These are phyloP conservation scores for Aspergillus japonicus DNA, from an alignment of 2,329 filamentous ascomycete genomes.

Conservation along the genomic window DNA sequence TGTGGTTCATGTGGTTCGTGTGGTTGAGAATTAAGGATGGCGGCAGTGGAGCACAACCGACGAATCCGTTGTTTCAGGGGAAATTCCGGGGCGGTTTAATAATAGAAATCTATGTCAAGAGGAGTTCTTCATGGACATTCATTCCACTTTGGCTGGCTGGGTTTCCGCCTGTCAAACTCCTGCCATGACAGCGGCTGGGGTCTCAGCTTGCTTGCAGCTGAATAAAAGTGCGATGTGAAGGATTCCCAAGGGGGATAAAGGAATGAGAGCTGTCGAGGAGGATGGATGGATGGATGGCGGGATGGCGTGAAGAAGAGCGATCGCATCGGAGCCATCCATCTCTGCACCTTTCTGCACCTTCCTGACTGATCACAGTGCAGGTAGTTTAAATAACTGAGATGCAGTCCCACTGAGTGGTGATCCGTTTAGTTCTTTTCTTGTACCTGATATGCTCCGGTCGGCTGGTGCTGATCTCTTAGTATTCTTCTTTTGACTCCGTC, in stretches of 20 bases:
- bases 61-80: conserved; percentile 1
- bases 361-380: too few species aligned
- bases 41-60: background rate
- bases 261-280: background rate
- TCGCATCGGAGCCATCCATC: too few species aligned
- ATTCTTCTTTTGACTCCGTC: background rate
- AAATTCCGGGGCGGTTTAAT: background rate
- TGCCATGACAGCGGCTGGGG: background rate
- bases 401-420: background rate
- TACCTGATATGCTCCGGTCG: background rate
- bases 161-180: background rate
- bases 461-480: background rate
- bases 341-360: too few species aligned
- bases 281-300: too few species aligned
- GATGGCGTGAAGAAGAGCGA: too few species aligned
- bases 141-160: background rate
- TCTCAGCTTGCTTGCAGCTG: too few species aligned
- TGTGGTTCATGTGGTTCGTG: too few species aligned
- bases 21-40: background rate
- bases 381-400: too few species aligned
- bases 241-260: background rate
- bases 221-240: too few species aligned
- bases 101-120: background rate
- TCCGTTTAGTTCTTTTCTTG: background rate
- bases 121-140: background rate